Percentiles rank a stretch among this genome's conserved stretches.
Evolutionary conservation across 2,329 filamentous ascomycete species (phyloP).

Genomic region (Fusarium kyushuense): DNA sequence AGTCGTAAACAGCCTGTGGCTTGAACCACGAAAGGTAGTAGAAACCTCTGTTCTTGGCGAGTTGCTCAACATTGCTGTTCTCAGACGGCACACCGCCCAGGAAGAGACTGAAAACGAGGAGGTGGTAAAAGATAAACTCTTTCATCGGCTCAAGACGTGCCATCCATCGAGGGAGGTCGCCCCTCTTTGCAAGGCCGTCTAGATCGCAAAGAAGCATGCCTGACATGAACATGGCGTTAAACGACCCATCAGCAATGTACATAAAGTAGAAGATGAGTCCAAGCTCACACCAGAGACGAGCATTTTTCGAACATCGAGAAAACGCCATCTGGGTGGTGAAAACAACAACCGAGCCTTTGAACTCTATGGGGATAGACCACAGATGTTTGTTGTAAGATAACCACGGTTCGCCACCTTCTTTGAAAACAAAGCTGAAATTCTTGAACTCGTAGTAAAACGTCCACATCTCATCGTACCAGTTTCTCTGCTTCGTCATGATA

Average conservation of each 20-base stretch:
- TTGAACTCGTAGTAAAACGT: slow-evolving; percentile 68
- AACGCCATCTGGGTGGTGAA: slow-evolving; percentile 70
- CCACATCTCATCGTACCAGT: slow-evolving; percentile 63
- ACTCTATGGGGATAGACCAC: slow-evolving; percentile 74
- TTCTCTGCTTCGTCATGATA: slow-evolving; percentile 55
- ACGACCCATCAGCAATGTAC: slow-evolving; percentile 74
- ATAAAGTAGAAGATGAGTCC: slow-evolving; percentile 73
- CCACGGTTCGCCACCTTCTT: slow-evolving; percentile 67
- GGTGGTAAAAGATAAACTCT: slow-evolving; percentile 62
- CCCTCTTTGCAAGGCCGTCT: slow-evolving; percentile 64
- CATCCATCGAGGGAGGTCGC: slow-evolving; percentile 65
- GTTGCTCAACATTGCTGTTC: slow-evolving; percentile 59
- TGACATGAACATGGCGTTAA: slow-evolving; percentile 69
- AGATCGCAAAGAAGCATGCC: slow-evolving; percentile 74
- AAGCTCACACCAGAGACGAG: slow-evolving; percentile 65
- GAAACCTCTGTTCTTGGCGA: slow-evolving; percentile 70
- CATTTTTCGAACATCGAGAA: slow-evolving; percentile 64
- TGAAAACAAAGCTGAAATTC: slow-evolving; percentile 76
- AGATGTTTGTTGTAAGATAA: slow-evolving; percentile 65
- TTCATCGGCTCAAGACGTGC: slow-evolving; percentile 61
- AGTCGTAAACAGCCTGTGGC: slow-evolving; percentile 73
- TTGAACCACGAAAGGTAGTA: slow-evolving; percentile 70
- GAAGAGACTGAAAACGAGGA: slow-evolving; percentile 66
- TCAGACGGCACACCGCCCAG: slow-evolving; percentile 71
- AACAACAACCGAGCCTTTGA: slow-evolving; percentile 72